Evolutionary conservation across 164 flowering plant genomes (phyloP).

Genomic region (Magnolia officinalis): DNA sequence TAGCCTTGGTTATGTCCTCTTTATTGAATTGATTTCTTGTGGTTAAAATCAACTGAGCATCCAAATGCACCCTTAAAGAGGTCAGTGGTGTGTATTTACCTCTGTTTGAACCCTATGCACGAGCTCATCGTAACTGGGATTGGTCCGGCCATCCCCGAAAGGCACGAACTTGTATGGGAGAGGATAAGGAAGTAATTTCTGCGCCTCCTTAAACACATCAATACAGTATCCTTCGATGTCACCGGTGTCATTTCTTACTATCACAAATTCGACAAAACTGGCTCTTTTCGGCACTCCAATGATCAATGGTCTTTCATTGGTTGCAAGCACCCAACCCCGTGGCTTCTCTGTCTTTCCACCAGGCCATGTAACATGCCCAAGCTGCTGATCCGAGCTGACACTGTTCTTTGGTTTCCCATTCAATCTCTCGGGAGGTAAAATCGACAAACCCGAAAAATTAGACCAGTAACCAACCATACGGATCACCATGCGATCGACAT

Average conservation of each 20-base stretch:
- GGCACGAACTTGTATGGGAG: conserved; percentile 45
- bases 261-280: conserved; percentile 58
- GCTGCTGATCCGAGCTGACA: conserved; percentile 27
- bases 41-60: neutral
- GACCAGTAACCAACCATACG: conserved; percentile 66
- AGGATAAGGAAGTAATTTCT: conserved; percentile 47
- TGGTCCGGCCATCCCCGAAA: conserved; percentile 60
- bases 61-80: neutral
- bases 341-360: conserved; percentile 52
- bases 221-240: conserved; percentile 55
- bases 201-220: conserved; percentile 68
- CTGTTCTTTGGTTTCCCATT: conserved; percentile 1
- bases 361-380: conserved; percentile 54
- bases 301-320: conserved; percentile 42
- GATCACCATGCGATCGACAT: conserved; percentile 24
- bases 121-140: conserved; percentile 60
- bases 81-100: conserved; percentile 41
- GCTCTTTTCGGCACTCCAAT: conserved; percentile 60
- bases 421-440: conserved; percentile 35
- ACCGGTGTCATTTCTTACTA: conserved; percentile 23
- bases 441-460: conserved; percentile 42
- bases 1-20: neutral
- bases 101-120: conserved; percentile 44
- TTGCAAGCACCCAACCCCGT: conserved; percentile 67
- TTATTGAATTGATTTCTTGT: neutral